phyloP scores from a whole-genome alignment of 2,329 filamentous ascomycete species.

The Didymella sp. region DNA sequence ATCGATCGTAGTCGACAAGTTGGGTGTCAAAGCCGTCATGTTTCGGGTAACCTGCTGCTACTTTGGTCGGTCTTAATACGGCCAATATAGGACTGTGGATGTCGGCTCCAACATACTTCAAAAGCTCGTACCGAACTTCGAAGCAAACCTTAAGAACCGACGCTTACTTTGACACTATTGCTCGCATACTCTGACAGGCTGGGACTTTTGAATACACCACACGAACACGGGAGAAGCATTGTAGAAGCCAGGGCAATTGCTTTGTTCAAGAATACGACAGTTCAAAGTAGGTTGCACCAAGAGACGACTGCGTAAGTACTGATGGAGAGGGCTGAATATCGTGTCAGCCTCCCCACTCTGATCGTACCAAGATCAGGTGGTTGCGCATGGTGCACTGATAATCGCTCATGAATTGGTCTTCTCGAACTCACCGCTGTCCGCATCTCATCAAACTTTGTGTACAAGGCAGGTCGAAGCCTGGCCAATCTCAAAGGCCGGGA shows the following conservation, averaged over 20 bases:
- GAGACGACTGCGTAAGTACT: too few species aligned
- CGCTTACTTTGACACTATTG: constrained; percentile 8
- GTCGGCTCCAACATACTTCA: not conserved
- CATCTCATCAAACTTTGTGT: not conserved
- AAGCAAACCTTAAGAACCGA: constrained; percentile 10
- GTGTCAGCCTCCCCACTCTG: not conserved
- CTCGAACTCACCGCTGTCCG: not conserved
- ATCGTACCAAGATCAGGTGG: not conserved
- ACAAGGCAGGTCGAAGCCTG: not conserved
- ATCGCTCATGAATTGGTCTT: not conserved
- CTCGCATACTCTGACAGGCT: constrained; percentile 9
- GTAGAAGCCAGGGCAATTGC: not conserved
- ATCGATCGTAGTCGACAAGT: not conserved
- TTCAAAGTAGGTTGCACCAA: not conserved
- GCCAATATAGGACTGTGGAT: constrained; percentile 11
- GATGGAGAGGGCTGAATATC: not conserved
- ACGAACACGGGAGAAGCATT: constrained; percentile 1
- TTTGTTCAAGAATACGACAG: not conserved
- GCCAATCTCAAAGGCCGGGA: not conserved
- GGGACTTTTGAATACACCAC: constrained; percentile 1
- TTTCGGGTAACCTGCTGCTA: constrained; percentile 19
- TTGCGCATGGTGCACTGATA: not conserved
- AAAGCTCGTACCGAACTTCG: constrained; percentile 4
- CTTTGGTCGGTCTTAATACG: constrained; percentile 11
- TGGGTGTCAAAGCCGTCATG: constrained; percentile 5